Evolutionary conservation across 176 grass and related monocot genomes (phyloP).

Genomic region (Panicum miliaceum): DNA sequence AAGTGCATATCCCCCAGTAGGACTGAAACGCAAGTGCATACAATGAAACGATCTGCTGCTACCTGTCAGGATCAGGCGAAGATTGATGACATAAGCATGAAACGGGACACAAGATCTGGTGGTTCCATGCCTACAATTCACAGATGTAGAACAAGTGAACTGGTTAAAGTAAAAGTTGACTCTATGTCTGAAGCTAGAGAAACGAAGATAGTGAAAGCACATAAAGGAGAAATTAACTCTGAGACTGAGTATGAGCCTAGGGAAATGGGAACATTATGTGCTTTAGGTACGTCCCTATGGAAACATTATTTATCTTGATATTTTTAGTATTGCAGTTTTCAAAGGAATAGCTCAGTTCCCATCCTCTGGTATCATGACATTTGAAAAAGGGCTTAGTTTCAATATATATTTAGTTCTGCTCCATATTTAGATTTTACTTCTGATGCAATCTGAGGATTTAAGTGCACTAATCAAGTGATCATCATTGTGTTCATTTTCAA

Average conservation of each 20-base stretch:
- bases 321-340: background rate
- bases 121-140: conserved; percentile 14
- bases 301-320: background rate
- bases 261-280: background rate
- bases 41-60: conserved; percentile 16
- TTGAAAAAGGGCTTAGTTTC: background rate
- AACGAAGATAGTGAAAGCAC: conserved; percentile 2
- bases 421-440: background rate
- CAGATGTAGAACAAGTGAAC: background rate
- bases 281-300: conserved; percentile 32
- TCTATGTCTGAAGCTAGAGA: conserved; percentile 10
- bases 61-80: conserved; percentile 17
- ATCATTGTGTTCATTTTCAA: background rate
- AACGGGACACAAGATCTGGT: conserved; percentile 21
- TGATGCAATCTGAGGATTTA: background rate
- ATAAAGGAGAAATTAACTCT: background rate
- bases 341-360: too few relatives aligned
- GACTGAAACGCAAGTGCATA: conserved; percentile 1
- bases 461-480: background rate
- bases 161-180: background rate
- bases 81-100: conserved; percentile 16
- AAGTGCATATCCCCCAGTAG: conserved; percentile 22
- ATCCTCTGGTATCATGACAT: background rate
- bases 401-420: background rate
- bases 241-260: background rate